phyloP scores from a whole-genome alignment of 352 stramenopile genomes.

The Halophytophthora polymorphica region DNA sequence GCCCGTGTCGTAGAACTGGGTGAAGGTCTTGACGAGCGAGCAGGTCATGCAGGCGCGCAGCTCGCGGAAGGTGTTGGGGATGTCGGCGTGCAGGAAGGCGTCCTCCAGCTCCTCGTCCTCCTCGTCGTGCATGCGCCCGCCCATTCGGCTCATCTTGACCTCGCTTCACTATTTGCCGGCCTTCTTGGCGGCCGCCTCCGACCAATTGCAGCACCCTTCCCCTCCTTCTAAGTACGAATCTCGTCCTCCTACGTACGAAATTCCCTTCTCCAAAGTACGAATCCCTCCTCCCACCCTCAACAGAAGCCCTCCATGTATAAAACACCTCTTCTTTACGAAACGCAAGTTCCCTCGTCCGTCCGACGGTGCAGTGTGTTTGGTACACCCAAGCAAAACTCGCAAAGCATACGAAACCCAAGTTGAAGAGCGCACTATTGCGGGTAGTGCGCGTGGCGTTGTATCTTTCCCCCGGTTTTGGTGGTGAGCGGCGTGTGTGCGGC shows the following conservation, averaged over 20 bases:
- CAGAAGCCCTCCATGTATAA: neutral
- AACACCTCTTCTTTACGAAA: too few species aligned
- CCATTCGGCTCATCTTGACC: neutral
- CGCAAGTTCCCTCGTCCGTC: too few species aligned
- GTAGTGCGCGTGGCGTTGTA: neutral
- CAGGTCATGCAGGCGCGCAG: slow-evolving; percentile 87
- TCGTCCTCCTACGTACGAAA: too few species aligned
- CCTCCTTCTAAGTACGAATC: too few species aligned
- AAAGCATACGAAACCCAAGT: neutral
- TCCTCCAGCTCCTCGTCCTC: slow-evolving; percentile 85
- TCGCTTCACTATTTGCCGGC: neutral
- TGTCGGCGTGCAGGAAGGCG: slow-evolving; percentile 77
- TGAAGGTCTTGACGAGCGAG: slow-evolving; percentile 88
- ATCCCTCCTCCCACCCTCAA: neutral
- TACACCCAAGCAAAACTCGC: too few species aligned
- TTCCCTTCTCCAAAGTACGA: neutral
- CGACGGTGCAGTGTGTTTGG: too few species aligned
- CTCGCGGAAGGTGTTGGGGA: slow-evolving; percentile 87
- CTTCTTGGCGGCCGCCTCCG: too few species aligned
- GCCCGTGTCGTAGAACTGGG: slow-evolving; percentile 89
- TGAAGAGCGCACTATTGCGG: neutral
- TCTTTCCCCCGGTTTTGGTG: slow-evolving; percentile 30
- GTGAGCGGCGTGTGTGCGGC: slow-evolving; percentile 25
- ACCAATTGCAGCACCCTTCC: too few species aligned
- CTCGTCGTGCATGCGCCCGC: slow-evolving; percentile 50